Evolutionary conservation across 1,139 yeast species (phyloP), one percentile per base, ranked within the genome.

Genomic region (Magnusiomyces suaveolens): DNA sequence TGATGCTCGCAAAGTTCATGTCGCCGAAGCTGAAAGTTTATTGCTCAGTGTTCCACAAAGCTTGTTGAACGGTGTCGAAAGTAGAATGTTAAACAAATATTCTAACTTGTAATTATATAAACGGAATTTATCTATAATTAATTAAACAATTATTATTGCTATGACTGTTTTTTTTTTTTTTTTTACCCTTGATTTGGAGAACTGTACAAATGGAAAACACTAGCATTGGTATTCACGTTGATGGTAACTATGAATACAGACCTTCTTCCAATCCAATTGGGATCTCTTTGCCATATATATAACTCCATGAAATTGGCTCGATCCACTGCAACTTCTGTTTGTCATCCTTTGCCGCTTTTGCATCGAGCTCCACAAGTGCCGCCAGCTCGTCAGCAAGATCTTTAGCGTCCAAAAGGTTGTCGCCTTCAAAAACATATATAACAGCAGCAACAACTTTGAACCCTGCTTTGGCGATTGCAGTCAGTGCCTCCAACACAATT

Each of bases 381-480:
- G 66, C 66, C 44, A 74, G 66, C 48, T 70, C 68, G 6, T 62
- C 61, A 2, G 87, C 85, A 58, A 86, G 71, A 14, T 69, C 64
- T 54, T 74, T 75, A 0, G 95, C 95, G 66, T 89, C 97, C 26
- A 71, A 68, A 50, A 83, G 79, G 66, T 90, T 90, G 68, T 89
- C 97, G 33, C 97, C 97, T 67, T 90, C 97, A 65, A 87, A 88
- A 1, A 84, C 94, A 65, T 76, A 83, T 21, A 80, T 73, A 21
- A 67, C 66, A 1, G 69, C 53, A 2, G 64, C 59, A 49, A 63
- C 57, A 2, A 55, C 55, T 33, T 56, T 51, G 20, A 32, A 24
- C 10, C 41, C 29, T 33, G 46, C 36, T 48, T 48, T 38, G 25
- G 54, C 49, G 24, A 60, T 54, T 26, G 51, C 21, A 33, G 41